Conservation (phyloP, 2,329 filamentous ascomycete species). For the Stylonectria norvegica region DNA sequence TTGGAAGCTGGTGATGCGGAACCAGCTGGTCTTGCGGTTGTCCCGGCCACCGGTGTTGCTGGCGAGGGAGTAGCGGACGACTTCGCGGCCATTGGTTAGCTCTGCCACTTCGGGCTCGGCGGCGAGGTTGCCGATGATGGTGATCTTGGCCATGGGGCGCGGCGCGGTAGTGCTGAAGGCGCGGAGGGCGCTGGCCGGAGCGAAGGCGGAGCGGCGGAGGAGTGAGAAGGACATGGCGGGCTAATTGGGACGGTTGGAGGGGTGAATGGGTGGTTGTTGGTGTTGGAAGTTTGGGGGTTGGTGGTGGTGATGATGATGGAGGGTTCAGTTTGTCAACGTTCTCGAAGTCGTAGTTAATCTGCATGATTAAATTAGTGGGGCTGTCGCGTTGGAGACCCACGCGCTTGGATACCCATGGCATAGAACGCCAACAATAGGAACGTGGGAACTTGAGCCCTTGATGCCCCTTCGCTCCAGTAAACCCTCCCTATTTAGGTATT, state of each 20-base stretch:
- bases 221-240: constrained; percentile 47
- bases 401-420: too few relatives aligned
- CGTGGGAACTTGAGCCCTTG: too few relatives aligned
- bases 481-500: too few relatives aligned
- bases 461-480: too few relatives aligned
- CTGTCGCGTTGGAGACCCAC: too few relatives aligned
- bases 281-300: too few relatives aligned
- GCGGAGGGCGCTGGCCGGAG: constrained; percentile 52
- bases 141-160: constrained; percentile 71
- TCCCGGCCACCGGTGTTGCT: constrained; percentile 64
- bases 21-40: constrained; percentile 80
- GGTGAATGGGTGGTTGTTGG: constrained; percentile 3
- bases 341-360: too few relatives aligned
- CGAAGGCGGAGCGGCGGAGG: constrained; percentile 49
- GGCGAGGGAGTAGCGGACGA: constrained; percentile 75
- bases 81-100: constrained; percentile 67
- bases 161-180: constrained; percentile 71
- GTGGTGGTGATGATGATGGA: too few relatives aligned
- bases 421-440: too few relatives aligned
- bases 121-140: constrained; percentile 80
- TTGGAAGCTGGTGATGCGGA: constrained; percentile 71
- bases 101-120: constrained; percentile 71
- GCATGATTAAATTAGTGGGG: too few relatives aligned
- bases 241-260: constrained; percentile 1
- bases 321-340: too few relatives aligned